A percentile compares a stretch with the other conserved stretches of the same genome.
Conservation (phyloP, 345 rosid species). For the Ceriops decandra region DNA sequence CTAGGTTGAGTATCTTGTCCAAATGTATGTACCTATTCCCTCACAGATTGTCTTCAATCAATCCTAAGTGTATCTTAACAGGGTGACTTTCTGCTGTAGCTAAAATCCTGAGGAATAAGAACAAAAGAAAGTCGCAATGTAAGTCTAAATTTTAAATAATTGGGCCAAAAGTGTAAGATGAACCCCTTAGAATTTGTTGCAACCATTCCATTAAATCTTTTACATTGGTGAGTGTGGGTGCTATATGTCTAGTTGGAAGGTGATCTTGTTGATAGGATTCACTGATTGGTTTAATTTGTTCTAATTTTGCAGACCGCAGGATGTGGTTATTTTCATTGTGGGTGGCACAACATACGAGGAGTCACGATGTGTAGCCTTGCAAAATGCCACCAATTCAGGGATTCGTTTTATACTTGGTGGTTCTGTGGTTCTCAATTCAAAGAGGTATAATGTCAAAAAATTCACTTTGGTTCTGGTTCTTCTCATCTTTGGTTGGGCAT, state of each 20-base stretch:
- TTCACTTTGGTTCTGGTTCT: background rate
- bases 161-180: background rate
- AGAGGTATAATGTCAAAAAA: conserved; percentile 45
- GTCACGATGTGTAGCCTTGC: conserved; percentile 75
- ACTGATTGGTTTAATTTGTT: background rate
- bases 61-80: background rate
- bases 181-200: background rate
- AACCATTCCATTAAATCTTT: background rate
- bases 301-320: conserved; percentile 66
- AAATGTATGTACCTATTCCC: background rate
- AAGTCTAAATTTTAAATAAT: background rate
- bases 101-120: background rate
- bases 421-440: conserved; percentile 70
- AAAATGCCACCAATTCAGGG: conserved; percentile 72
- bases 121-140: background rate
- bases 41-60: background rate
- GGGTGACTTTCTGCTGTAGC: background rate
- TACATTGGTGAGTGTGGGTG: background rate
- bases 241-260: background rate
- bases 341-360: conserved; percentile 99
- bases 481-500: background rate
- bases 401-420: conserved; percentile 90
- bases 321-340: conserved; percentile 81
- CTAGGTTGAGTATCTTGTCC: background rate
- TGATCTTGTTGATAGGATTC: background rate